Evolutionary conservation across 306 rosid genomes (phyloP), one percentile per base, ranked within the genome.

Genomic region (Clitoria ternatea): DNA sequence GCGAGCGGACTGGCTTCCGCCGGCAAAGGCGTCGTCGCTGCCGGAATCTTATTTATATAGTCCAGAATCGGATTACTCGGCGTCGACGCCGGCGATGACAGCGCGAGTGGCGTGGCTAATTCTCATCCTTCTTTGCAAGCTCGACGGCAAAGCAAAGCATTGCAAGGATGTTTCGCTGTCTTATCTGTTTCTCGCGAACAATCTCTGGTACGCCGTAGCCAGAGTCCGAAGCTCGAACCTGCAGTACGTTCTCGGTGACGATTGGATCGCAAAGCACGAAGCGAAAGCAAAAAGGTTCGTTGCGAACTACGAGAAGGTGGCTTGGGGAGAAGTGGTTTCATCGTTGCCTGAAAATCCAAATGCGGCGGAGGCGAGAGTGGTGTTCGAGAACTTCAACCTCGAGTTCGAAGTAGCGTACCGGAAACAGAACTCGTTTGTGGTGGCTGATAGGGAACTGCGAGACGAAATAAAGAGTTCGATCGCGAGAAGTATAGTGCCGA

Each of bases 121-220:
- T 53, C 77, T 85, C 12, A 85, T 83, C 47, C 92, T 92, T 14
- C 66, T 81, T 11, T 90, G 96, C 66, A 90, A 88, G 74, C 89
- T 92, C 18, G 92, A 92, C 69, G 55, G 68, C 12, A 86, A 80
- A 65, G 82, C 92, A 4, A 79, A 82, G 76, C 82, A 81, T 12
- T 85, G 67, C 81, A 80, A 86, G 57, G 90, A 86, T 79, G 70
- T 71, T 13, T 85, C 91, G 0, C 50, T 80, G 4, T 80, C 91
- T 7, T 84, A 86, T 61, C 70, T 92, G 1, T 92, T 88, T 79
- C 75, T 87, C 0, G 80, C 92, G 1, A 89, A 86, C 79, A 92
- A 92, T 59, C 77, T 92, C 64, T 81, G 69, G 11, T 68, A 76
- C 80, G 75, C 90, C 29, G 66, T 88, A 39, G 47, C 70, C 48